Conservation (phyloP, 345 rosid species). For the Reutealis trisperma region DNA sequence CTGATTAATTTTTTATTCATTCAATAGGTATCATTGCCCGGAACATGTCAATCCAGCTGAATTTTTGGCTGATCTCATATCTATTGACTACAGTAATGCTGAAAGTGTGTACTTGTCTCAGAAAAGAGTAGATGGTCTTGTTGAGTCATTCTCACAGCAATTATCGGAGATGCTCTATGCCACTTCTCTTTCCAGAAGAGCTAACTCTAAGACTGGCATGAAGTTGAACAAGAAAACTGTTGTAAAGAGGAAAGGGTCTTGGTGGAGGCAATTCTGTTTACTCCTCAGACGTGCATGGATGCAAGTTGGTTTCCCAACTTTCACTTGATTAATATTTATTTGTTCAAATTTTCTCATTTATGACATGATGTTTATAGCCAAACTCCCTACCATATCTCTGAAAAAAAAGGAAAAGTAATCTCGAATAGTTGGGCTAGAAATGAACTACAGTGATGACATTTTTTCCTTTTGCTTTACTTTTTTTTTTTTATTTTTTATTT, state of each 20-base stretch:
- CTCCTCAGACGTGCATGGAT: slow-evolving; percentile 93
- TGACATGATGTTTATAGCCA: slow-evolving; percentile 11
- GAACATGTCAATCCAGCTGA: slow-evolving; percentile 96
- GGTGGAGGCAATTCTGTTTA: slow-evolving; percentile 91
- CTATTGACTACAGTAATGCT: slow-evolving; percentile 82
- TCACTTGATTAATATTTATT: not conserved
- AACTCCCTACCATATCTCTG: not conserved
- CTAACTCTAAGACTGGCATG: slow-evolving; percentile 34
- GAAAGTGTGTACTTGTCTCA: slow-evolving; percentile 73
- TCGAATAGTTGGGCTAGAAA: not conserved
- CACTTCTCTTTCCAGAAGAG: slow-evolving; percentile 54
- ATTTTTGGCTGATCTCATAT: slow-evolving; percentile 97
- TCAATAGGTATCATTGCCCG: slow-evolving; percentile 76
- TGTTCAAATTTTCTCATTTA: slow-evolving; percentile 1
- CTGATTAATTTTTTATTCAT: slow-evolving; percentile 22
- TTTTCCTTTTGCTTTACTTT: not conserved
- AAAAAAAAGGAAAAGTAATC: not conserved
- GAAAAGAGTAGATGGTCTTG: slow-evolving; percentile 87
- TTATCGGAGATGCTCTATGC: slow-evolving; percentile 60
- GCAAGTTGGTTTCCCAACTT: slow-evolving; percentile 59
- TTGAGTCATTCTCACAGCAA: slow-evolving; percentile 72
- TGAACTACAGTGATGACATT: not conserved
- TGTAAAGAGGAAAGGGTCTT: slow-evolving; percentile 55
- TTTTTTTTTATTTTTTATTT: not conserved
- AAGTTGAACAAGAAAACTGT: slow-evolving; percentile 38